Conservation (phyloP, 345 rosid genomes). For the Reutealis trisperma region DNA sequence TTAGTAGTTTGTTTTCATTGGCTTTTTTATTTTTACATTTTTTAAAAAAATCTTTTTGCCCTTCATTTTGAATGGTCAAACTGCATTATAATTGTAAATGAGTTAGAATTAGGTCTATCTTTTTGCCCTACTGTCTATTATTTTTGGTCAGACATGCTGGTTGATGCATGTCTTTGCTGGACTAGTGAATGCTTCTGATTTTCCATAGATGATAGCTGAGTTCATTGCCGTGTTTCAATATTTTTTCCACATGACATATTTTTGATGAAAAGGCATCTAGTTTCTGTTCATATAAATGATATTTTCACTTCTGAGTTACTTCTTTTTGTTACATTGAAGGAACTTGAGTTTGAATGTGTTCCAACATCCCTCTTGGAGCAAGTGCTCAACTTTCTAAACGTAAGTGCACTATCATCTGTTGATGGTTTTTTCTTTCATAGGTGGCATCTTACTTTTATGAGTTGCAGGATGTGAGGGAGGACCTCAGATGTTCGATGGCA, state of each 20-base stretch:
- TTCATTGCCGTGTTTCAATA: background rate
- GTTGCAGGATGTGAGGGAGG: constrained; percentile 85
- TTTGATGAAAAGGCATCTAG: background rate
- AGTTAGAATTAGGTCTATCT: background rate
- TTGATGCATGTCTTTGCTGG: background rate
- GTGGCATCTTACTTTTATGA: constrained; percentile 34
- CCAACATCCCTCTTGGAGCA: constrained; percentile 92
- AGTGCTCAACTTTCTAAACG: constrained; percentile 79
- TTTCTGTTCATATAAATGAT: background rate
- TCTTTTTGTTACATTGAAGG: constrained; percentile 48
- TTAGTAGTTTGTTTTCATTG: too few relatives aligned
- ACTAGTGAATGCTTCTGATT: background rate
- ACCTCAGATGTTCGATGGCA: constrained; percentile 92
- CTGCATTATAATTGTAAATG: background rate
- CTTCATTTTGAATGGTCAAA: constrained; percentile 6
- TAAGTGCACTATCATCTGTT: constrained; percentile 32
- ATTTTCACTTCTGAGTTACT: constrained; percentile 17
- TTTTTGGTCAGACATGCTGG: background rate
- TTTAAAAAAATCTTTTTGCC: too few relatives aligned
- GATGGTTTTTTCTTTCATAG: constrained; percentile 5
- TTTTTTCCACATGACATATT: background rate
- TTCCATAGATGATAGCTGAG: background rate
- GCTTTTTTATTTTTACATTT: background rate
- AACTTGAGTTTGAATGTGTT: constrained; percentile 86
- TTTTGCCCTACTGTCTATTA: background rate